These are phyloP conservation scores for Aspergillus sp. DNA, from an alignment of 2,329 filamentous ascomycete species.

Conservation along the genomic window DNA sequence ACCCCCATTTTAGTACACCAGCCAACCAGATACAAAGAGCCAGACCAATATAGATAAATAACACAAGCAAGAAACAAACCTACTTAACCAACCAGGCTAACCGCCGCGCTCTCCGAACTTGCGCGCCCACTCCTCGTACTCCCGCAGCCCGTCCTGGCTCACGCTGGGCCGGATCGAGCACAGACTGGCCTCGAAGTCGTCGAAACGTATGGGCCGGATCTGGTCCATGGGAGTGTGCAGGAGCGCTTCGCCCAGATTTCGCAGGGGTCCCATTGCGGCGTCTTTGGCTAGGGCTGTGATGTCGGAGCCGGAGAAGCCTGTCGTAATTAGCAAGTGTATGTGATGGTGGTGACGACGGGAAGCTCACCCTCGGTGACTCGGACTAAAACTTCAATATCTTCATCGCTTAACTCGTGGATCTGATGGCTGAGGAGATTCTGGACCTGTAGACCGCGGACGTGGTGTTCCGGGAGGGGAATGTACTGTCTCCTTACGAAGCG, in stretches of 20 bases:
- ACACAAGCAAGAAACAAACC: neutral
- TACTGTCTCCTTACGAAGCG: constrained; percentile 91
- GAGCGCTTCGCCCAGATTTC: constrained; percentile 80
- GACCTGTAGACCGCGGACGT: constrained; percentile 71
- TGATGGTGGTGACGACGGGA: neutral
- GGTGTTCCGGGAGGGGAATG: constrained; percentile 80
- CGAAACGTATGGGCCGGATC: constrained; percentile 73
- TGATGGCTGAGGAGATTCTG: constrained; percentile 74
- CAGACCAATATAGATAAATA: no score
- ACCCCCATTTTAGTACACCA: no score
- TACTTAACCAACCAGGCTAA: constrained; percentile 2
- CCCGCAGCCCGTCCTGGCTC: constrained; percentile 69
- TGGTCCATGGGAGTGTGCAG: constrained; percentile 89
- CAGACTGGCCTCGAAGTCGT: constrained; percentile 78
- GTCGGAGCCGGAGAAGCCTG: constrained; percentile 95
- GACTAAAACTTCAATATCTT: constrained; percentile 67
- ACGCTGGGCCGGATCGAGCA: constrained; percentile 82
- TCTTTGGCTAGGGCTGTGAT: constrained; percentile 96
- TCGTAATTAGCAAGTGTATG: constrained; percentile 3
- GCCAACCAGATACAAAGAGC: no score
- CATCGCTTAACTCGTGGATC: constrained; percentile 65
- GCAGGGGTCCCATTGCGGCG: constrained; percentile 90
- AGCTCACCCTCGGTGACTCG: constrained; percentile 65
- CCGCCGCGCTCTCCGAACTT: constrained; percentile 90
- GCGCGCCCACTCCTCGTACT: constrained; percentile 88